Base-by-base conservation (phyloP, 2,329 filamentous ascomycete species). In the Didymella sp. region DNA sequence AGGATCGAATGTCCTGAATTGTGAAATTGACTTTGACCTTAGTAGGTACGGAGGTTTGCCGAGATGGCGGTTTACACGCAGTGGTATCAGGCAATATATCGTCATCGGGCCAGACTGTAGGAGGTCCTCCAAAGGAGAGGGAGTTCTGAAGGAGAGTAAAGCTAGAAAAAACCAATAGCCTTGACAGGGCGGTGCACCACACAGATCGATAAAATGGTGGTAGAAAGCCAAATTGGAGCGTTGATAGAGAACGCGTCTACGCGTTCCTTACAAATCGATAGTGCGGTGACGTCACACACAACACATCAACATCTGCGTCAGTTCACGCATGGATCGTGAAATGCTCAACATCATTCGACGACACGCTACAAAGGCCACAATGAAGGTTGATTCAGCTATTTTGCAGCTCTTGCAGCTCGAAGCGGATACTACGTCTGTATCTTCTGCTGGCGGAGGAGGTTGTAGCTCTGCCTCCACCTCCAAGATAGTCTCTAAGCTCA, bases 401-500 rank as follows among this genome's bases (percentile, higher is more conserved):
- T 71, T 85, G 15, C 73, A 82, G 52, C 85, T 88, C 8, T 81
- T 92, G 3, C 76, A 78, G 6, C 80, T 92, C 6, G 82, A 89
- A 53, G 76, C 83, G 0, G 75, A 77, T 15, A 76, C 74, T 22
- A 83, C 87, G 27, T 83, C 77, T 40, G 82, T 91, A 12, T 77
- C 81, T 1, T 78, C 84, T 3, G 84, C 88, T 59, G 89, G 88
- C 54, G 84, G 87, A 44, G 89, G 88, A 1, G 87, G 87, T 38
- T 90, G 89, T 56, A 80, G 78, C 53, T 80, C 78, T 61, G 81
- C 89, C 1, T 87, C 86, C 0, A 90, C 89, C 0, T 88, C 84
- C 55, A 89, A 87, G 71, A 79, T 86, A 41, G 78, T 76, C 4
- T 78, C 77, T 5, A 77, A 73, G 50, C 68, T 78, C 3, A 62